Base-by-base conservation (phyloP, 257 asterid genomes). In the Solanum arcanum region DNA sequence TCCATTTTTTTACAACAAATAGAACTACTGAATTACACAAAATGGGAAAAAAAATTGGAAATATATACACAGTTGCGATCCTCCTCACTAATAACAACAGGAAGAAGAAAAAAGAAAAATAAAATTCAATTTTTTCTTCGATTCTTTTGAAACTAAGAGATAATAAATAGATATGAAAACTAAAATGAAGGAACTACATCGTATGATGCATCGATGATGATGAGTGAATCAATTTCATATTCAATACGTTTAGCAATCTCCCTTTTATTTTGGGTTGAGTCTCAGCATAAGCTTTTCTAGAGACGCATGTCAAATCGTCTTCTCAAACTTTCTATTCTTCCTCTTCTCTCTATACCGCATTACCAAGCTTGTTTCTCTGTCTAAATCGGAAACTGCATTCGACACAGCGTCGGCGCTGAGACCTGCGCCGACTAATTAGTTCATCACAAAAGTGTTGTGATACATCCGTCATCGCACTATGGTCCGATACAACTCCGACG, bases 261-360 rank as follows among this genome's bases (percentile, higher is more conserved):
- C 39, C 39, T 5, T 35, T 35, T 87, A 95, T 92, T 85, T 96
- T 89, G 4, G 96, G 98, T 14, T 98, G 92, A 2, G 95, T 94
- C 91, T 95, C 98, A 0, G 97, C 98, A 9, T 95, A 95, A 4
- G 98, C 97, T 87, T 95, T 94, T 52, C 98, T 90, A 12, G 98
- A 95, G 1, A 31, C 33, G 98, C 98, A 73, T 95, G 94, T 76
- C 98, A 89, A 52, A 94, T 93, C 5, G 96, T 95, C 66, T 95
- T 95, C 86, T 94, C 87, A 68, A 88, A 88, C 72, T 66, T 86
- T 15, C 89, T 44, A 13, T 89, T 89, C 86, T 89, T 86, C 21
- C 89, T 84, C 6, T 95, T 94, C 94, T 94, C 98, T 86, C 97
- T 91, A 89, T 95, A 95, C 93, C 98, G 88, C 77, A 92, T 21